A percentile compares a stretch with the other conserved stretches of the same genome.
phyloP scores from a whole-genome alignment of 2,329 filamentous ascomycete species.

The Xylaria digitata region DNA sequence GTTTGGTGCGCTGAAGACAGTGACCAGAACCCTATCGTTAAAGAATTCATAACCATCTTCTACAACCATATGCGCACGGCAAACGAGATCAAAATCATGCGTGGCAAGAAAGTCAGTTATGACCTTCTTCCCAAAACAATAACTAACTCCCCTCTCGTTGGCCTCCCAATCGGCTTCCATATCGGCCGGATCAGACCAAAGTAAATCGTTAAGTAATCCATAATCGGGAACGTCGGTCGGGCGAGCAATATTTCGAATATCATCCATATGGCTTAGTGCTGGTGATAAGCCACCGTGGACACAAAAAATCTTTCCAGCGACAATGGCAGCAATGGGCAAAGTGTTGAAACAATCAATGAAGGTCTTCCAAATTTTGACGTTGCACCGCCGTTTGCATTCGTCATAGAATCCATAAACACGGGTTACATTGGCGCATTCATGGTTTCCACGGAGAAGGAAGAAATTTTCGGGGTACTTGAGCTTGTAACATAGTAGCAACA shows the following conservation, averaged over 20 bases:
- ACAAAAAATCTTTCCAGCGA: constrained; percentile 99
- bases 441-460: constrained; percentile 97
- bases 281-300: constrained; percentile 96
- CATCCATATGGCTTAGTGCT: constrained; percentile 94
- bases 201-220: constrained; percentile 89
- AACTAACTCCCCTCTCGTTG: constrained; percentile 96
- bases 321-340: constrained; percentile 96
- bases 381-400: constrained; percentile 98
- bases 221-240: constrained; percentile 98
- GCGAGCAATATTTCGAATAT: constrained; percentile 94
- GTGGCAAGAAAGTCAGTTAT: constrained; percentile 94
- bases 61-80: constrained; percentile 98
- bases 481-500: constrained; percentile 96
- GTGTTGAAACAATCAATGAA: constrained; percentile 99
- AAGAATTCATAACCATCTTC: constrained; percentile 99
- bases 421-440: constrained; percentile 99
- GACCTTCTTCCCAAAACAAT: constrained; percentile 98
- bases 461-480: constrained; percentile 99
- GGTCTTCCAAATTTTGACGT: constrained; percentile 99
- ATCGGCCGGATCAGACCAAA: constrained; percentile 98
- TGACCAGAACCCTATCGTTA: constrained; percentile 92
- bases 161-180: constrained; percentile 99
- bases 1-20: constrained; percentile 97
- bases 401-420: constrained; percentile 99
- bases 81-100: constrained; percentile 97